Evolutionary conservation across 352 stramenopile species (phyloP).

Genomic region (Globisporangium megalacanthum): DNA sequence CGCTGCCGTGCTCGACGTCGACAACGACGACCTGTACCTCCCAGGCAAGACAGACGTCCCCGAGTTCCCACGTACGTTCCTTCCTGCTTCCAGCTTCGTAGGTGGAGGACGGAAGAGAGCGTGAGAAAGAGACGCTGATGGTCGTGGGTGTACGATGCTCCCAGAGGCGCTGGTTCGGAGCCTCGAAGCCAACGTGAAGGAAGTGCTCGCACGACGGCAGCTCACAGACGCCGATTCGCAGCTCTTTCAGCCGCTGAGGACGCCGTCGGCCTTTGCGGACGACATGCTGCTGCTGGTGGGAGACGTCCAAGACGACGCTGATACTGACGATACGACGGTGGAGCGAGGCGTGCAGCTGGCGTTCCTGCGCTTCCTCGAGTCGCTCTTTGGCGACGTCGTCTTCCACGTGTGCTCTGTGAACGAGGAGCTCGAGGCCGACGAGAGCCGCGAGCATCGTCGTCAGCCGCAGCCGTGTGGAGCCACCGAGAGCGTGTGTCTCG

Average conservation of each 20-base stretch:
- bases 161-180: slow-evolving; percentile 50
- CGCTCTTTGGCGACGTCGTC: slow-evolving; percentile 54
- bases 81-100: background rate
- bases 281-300: slow-evolving; percentile 17
- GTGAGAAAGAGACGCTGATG: background rate
- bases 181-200: slow-evolving; percentile 38
- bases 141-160: background rate
- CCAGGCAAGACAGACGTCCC: slow-evolving; percentile 57
- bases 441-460: background rate
- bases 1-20: slow-evolving; percentile 57
- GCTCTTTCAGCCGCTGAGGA: slow-evolving; percentile 29
- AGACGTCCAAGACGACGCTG: background rate
- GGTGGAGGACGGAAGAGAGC: too few species aligned
- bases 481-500: slow-evolving; percentile 17
- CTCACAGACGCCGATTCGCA: slow-evolving; percentile 41
- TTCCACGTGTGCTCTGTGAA: slow-evolving; percentile 61
- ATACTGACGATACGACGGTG: slow-evolving; percentile 3
- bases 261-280: slow-evolving; percentile 18
- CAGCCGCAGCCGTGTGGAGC: background rate
- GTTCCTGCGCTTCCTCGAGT: slow-evolving; percentile 50
- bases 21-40: slow-evolving; percentile 65
- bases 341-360: slow-evolving; percentile 32
- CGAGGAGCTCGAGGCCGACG: slow-evolving; percentile 21
- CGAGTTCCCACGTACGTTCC: slow-evolving; percentile 54
- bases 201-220: slow-evolving; percentile 29